Evolutionary conservation across 805 yeast species (phyloP).

Genomic region (Pichia gijzeniarum): DNA sequence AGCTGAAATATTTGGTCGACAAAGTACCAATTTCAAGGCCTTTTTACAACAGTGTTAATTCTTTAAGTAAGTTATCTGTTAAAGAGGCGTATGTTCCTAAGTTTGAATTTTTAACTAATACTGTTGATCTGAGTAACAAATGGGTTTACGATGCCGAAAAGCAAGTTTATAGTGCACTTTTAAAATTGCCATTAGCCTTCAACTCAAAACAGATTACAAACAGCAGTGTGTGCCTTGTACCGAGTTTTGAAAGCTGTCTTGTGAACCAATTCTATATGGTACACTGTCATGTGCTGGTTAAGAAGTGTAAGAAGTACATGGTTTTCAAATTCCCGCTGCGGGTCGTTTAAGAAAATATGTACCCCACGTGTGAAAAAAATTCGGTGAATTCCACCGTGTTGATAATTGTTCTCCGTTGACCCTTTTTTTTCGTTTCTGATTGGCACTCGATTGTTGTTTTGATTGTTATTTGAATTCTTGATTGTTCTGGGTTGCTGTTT

Average conservation of each 20-base stretch:
- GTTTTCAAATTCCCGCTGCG: background rate
- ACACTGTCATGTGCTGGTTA: slow-evolving; percentile 2
- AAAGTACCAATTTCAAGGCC: background rate
- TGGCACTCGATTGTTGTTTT: too few relatives aligned
- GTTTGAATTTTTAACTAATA: slow-evolving; percentile 3
- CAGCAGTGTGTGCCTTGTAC: slow-evolving; percentile 3
- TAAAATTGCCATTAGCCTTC: slow-evolving; percentile 5
- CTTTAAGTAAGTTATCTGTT: slow-evolving; percentile 6
- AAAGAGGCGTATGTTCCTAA: slow-evolving; percentile 6
- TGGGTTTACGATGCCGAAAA: slow-evolving; percentile 2
- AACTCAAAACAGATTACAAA: slow-evolving; percentile 1
- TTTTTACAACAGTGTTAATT: slow-evolving; percentile 3
- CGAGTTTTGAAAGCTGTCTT: slow-evolving; percentile 6
- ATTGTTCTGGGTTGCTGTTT: too few relatives aligned
- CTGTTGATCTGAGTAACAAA: slow-evolving; percentile 4
- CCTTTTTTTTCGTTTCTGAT: too few relatives aligned
- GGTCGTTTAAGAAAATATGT: too few relatives aligned
- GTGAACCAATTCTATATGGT: slow-evolving; percentile 8
- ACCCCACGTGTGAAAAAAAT: too few relatives aligned
- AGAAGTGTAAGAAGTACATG: slow-evolving; percentile 3
- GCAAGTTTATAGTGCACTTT: background rate
- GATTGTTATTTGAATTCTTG: too few relatives aligned
- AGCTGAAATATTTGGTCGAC: background rate
- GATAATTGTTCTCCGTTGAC: too few relatives aligned
- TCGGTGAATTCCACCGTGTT: too few relatives aligned